Conservation (phyloP, 164 flowering plant genomes). For the Santalum album region DNA sequence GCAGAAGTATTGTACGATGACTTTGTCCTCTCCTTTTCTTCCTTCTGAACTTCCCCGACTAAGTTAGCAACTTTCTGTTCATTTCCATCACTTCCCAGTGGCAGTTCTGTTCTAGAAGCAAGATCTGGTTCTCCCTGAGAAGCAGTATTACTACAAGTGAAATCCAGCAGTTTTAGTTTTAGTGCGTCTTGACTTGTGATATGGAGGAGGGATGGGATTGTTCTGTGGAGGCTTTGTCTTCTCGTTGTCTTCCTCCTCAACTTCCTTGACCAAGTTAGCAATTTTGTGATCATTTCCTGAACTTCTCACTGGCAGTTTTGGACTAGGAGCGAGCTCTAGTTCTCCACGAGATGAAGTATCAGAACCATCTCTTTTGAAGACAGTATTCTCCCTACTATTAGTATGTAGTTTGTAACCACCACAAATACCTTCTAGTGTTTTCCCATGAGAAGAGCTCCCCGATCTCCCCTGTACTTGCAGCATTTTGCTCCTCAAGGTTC, state of each 20-base stretch:
- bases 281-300: no score
- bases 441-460: constrained; percentile 24
- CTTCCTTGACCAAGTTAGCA: no score
- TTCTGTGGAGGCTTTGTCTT: no score
- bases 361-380: constrained; percentile 13
- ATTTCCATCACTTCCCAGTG: constrained; percentile 8
- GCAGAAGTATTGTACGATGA: constrained; percentile 18
- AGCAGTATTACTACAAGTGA: no score
- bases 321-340: no score
- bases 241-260: no score
- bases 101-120: no score
- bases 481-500: constrained; percentile 12
- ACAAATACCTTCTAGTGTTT: constrained; percentile 14
- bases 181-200: no score
- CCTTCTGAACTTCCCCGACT: constrained; percentile 20
- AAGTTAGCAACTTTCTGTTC: constrained; percentile 7
- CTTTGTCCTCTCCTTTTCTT: constrained; percentile 21
- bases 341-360: constrained; percentile 11
- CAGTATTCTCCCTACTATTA: constrained; percentile 15
- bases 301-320: no score
- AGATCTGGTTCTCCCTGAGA: no score
- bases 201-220: no score
- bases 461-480: constrained; percentile 10
- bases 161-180: no score
- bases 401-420: constrained; percentile 14